Evolutionary conservation across 1,284 basidiomycete genomes (phyloP).

Genomic region (Rhodotorula sp.): DNA sequence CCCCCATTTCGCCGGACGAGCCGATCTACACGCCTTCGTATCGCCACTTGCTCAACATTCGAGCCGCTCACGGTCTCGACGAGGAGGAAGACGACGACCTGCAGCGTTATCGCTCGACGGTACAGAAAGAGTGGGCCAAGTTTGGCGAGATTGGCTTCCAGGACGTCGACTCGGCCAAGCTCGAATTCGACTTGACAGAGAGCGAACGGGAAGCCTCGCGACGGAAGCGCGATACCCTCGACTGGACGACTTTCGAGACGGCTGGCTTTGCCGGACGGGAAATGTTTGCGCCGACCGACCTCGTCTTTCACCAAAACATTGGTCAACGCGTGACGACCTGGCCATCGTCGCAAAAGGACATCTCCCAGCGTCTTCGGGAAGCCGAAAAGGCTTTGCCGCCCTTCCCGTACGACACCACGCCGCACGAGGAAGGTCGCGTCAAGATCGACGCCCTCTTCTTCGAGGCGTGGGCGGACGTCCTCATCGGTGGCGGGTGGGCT

Average conservation of each 20-base stretch:
- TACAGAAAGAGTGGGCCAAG: conserved; percentile 46
- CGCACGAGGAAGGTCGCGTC: conserved; percentile 38
- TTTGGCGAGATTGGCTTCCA: conserved; percentile 45
- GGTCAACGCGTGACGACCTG: conserved; percentile 27
- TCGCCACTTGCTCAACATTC: conserved; percentile 53
- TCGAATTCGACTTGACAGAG: conserved; percentile 45
- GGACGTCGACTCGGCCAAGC: conserved; percentile 41
- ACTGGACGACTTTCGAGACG: conserved; percentile 44
- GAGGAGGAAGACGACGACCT: conserved; percentile 40
- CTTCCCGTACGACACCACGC: conserved; percentile 45
- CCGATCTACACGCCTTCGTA: conserved; percentile 47
- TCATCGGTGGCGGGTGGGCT: conserved; percentile 45
- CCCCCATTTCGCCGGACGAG: conserved; percentile 20
- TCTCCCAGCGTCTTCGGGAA: conserved; percentile 37
- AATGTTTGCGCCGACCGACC: conserved; percentile 40
- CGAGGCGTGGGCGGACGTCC: conserved; percentile 46
- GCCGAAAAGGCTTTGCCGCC: conserved; percentile 36
- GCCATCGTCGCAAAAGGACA: conserved; percentile 24
- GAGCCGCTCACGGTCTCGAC: conserved; percentile 45
- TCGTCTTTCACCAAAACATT: conserved; percentile 43
- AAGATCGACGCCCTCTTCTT: conserved; percentile 45
- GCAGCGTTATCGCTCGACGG: conserved; percentile 41
- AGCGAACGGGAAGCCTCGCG: conserved; percentile 35
- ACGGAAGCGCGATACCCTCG: conserved; percentile 40
- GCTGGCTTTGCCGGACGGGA: conserved; percentile 45